A percentile compares a stretch with the other conserved stretches of the same genome.
phyloP scores from a whole-genome alignment of 495 filamentous ascomycete genomes.

The Aspergillus panamensis region DNA sequence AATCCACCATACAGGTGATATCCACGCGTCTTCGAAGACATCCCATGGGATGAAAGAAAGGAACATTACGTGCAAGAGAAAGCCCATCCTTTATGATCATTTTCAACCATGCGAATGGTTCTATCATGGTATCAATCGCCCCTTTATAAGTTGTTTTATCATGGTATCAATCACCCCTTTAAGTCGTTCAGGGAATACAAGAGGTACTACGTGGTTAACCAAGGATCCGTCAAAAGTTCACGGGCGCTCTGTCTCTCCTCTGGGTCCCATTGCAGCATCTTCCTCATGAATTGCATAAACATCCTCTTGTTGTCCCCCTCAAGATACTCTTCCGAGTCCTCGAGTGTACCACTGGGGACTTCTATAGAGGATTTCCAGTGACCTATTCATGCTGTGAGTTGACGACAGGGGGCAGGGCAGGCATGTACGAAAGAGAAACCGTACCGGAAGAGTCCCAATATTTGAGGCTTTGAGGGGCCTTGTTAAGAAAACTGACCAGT shows the following conservation, averaged over 20 bases:
- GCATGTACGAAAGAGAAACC: neutral
- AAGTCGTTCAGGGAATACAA: too few species aligned
- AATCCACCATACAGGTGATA: too few species aligned
- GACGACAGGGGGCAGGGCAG: slow-evolving; percentile 5
- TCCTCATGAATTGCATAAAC: slow-evolving; percentile 32
- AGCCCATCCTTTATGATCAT: too few species aligned
- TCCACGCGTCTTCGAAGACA: too few species aligned
- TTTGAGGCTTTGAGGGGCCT: slow-evolving; percentile 6
- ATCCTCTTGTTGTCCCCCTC: slow-evolving; percentile 24
- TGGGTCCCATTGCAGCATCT: slow-evolving; percentile 35
- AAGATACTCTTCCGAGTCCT: slow-evolving; percentile 23
- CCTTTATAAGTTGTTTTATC: too few species aligned
- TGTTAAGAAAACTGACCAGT: slow-evolving; percentile 23
- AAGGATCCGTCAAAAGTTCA: slow-evolving; percentile 32
- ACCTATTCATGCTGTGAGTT: too few species aligned
- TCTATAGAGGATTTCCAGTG: slow-evolving; percentile 20
- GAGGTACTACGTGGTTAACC: too few species aligned
- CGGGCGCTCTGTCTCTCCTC: slow-evolving; percentile 30
- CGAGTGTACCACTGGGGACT: slow-evolving; percentile 20
- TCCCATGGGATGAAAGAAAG: too few species aligned
- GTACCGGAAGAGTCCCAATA: slow-evolving; percentile 24
- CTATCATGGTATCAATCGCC: too few species aligned
- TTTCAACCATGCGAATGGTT: too few species aligned
- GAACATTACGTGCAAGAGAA: too few species aligned
- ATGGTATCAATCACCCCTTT: too few species aligned